A percentile compares a stretch with the other conserved stretches of the same genome.
Evolutionary conservation across 2,329 filamentous ascomycete species (phyloP).

Genomic region (Atkinsonella texensis): DNA sequence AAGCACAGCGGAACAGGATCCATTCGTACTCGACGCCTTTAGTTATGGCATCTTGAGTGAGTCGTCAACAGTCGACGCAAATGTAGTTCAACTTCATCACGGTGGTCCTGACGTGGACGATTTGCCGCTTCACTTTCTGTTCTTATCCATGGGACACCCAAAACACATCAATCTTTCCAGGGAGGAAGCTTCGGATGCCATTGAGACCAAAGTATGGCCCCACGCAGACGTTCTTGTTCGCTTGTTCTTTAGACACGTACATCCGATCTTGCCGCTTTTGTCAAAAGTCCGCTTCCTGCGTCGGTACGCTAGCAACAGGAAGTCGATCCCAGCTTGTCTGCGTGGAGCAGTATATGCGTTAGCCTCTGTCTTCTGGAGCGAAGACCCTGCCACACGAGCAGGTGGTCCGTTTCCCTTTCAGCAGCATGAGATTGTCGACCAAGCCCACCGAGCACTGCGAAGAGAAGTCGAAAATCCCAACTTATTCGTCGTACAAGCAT

Average conservation of each 20-base stretch:
- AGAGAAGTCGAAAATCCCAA: slow-evolving; percentile 35
- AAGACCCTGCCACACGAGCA: slow-evolving; percentile 1
- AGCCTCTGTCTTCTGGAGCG: slow-evolving; percentile 16
- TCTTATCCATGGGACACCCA: slow-evolving; percentile 33
- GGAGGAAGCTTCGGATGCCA: slow-evolving; percentile 25
- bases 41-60: slow-evolving; percentile 33
- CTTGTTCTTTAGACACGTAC: slow-evolving; percentile 33
- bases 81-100: slow-evolving; percentile 29
- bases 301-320: slow-evolving; percentile 24
- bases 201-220: slow-evolving; percentile 29
- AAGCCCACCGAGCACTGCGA: slow-evolving; percentile 29
- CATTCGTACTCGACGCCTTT: slow-evolving; percentile 33
- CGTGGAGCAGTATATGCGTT: slow-evolving; percentile 33
- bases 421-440: slow-evolving; percentile 29
- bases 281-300: slow-evolving; percentile 32
- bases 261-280: slow-evolving; percentile 30
- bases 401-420: slow-evolving; percentile 18
- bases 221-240: slow-evolving; percentile 29
- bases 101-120: slow-evolving; percentile 22
- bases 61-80: slow-evolving; percentile 31
- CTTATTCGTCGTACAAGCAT: slow-evolving; percentile 33
- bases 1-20: slow-evolving; percentile 32
- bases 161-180: slow-evolving; percentile 27
- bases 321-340: slow-evolving; percentile 29
- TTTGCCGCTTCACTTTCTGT: slow-evolving; percentile 32